These are phyloP conservation scores for Backusella tuberculispora DNA, from an alignment of 192 early-diverging fungal genomes.

Conservation along the genomic window DNA sequence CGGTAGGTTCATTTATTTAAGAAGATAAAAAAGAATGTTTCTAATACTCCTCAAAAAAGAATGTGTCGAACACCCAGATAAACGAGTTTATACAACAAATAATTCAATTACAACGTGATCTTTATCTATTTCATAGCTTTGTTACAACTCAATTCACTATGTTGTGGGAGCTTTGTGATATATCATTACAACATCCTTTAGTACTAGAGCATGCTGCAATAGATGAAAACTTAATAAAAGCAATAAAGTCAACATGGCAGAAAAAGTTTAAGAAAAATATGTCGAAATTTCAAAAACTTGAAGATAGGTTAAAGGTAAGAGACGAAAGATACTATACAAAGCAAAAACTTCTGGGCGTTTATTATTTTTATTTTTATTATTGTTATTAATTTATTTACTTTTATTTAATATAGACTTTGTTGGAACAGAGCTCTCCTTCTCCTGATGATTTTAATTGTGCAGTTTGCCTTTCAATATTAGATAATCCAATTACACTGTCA, in stretches of 20 bases:
- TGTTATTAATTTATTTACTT: not conserved
- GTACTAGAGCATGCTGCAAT: not conserved
- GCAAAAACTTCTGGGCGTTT: no score
- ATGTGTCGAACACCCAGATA: not conserved
- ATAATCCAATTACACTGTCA: not conserved
- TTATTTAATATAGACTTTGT: not conserved
- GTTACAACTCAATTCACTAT: constrained; percentile 14
- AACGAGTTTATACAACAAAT: constrained; percentile 7
- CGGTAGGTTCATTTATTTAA: not conserved
- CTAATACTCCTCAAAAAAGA: constrained; percentile 4
- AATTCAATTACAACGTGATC: not conserved
- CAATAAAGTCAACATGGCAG: constrained; percentile 8
- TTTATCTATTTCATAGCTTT: constrained; percentile 12
- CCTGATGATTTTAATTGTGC: constrained; percentile 13
- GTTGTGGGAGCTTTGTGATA: constrained; percentile 7
- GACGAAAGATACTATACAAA: not conserved
- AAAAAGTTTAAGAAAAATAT: not conserved
- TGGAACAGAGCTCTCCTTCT: not conserved
- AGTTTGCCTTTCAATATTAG: constrained; percentile 8
- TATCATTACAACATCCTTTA: not conserved
- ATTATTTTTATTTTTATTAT: no score
- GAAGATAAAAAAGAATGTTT: not conserved
- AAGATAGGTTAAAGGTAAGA: constrained; percentile 5
- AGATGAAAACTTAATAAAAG: constrained; percentile 4
- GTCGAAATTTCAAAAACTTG: not conserved